Base-by-base conservation (phyloP, 1,284 basidiomycete species). In the Tilletia walkeri region DNA sequence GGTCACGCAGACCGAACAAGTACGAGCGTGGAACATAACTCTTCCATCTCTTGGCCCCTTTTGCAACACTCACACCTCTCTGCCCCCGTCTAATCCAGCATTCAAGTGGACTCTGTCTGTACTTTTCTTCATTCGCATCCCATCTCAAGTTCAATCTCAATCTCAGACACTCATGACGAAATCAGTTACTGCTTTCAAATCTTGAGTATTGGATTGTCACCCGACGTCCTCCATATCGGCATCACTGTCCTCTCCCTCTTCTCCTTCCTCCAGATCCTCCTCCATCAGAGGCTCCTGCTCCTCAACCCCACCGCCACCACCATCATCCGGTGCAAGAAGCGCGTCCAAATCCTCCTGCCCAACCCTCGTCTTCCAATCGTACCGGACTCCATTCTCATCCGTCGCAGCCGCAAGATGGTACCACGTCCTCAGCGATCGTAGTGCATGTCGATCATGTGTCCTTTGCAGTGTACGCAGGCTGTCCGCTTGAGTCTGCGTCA, bases 361-460 rank as follows among this genome's bases (percentile, higher is more conserved):
- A 16, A 67, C 50, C 30, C 66, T 48, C 70, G 67, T 71, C 50
- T 71, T 71, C 70, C 70, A 71, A 41, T 71, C 70, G 38, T 71
- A 71, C 34, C 54, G 20, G n/a, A 69, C 59, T 18, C 70, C 70
- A 20, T 45, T 63, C 47, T 71, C 67, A 48, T 71, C 70, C 18
- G 70, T 56, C 12, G 70, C 70, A n/a, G 54, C 47, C 30, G 53
- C 67, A 20, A 65, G 59, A 65, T 71, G 70, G 48, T 53, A 49
- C 61, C 61, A 71, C 16, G 45, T 56, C 20, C 70, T 24, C 24
- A 50, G 56, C 10, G 66, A 53, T 20, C 54, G 45, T 2, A 41
- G 50, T 16, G 67, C 67, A 34, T 48, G 34, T 10, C 30, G 7
- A 41, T 71, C 70, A 41, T 68, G 66, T 30, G 41, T 39, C 49